Evolutionary conservation across 2,329 filamentous ascomycete species (phyloP).

Genomic region (Aspergillus spinulosporus): DNA sequence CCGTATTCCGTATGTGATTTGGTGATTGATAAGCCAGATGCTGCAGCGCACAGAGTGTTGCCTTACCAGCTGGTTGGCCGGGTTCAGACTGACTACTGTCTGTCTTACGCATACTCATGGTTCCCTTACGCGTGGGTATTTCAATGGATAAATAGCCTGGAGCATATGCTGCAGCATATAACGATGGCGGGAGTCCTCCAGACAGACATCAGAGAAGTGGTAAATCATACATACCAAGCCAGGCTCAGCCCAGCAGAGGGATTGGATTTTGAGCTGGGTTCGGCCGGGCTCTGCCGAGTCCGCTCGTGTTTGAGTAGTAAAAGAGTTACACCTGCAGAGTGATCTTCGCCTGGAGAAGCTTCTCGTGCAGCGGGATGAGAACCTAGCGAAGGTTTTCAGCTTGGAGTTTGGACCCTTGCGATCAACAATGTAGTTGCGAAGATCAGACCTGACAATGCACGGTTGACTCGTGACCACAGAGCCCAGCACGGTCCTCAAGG

Average conservation of each 20-base stretch:
- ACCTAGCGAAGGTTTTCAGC: not conserved
- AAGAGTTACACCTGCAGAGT: slow-evolving; percentile 9
- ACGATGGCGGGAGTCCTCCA: no score
- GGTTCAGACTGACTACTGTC: not conserved
- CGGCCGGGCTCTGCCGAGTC: not conserved
- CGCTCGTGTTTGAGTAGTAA: not conserved
- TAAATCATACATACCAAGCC: not conserved
- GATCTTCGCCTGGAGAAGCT: slow-evolving; percentile 11
- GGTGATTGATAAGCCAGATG: slow-evolving; percentile 2
- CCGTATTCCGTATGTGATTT: slow-evolving; percentile 5
- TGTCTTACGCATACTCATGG: not conserved
- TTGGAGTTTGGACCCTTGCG: not conserved
- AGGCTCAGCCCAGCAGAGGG: not conserved
- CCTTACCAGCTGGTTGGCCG: not conserved
- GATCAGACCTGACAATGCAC: slow-evolving; percentile 1
- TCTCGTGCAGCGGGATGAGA: slow-evolving; percentile 3
- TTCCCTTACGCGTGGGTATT: not conserved
- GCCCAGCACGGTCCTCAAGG: not conserved
- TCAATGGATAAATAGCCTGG: not conserved
- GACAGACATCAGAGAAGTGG: not conserved
- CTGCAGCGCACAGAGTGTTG: not conserved
- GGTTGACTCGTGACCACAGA: no score
- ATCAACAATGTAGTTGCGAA: slow-evolving; percentile 6
- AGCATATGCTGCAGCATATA: no score
- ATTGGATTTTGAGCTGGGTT: not conserved